Conservation (phyloP, 345 rosid species). For the Lepidium africanum region DNA sequence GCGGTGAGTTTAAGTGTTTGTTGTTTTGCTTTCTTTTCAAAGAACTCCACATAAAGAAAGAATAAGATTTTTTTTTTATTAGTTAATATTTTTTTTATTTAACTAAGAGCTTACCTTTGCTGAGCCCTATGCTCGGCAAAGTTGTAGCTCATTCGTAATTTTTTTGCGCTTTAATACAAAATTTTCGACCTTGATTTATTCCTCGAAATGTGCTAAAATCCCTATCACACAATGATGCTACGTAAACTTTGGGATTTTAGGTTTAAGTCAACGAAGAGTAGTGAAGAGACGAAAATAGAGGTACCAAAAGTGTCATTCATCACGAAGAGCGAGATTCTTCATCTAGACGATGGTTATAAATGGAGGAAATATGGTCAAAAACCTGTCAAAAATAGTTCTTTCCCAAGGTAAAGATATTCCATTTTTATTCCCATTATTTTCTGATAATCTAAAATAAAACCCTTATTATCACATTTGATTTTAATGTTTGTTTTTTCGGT, state of each 20-base stretch:
- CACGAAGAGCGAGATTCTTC: constrained; percentile 90
- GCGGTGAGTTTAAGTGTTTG: constrained; percentile 36
- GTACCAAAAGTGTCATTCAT: constrained; percentile 81
- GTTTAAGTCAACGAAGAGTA: constrained; percentile 52
- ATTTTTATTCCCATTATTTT: background rate
- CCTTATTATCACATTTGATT: background rate
- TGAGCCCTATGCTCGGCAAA: no score
- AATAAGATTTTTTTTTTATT: no score
- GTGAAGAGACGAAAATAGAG: constrained; percentile 54
- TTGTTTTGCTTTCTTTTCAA: no score
- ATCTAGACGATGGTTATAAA: constrained; percentile 84
- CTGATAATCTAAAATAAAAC: background rate
- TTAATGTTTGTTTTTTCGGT: background rate
- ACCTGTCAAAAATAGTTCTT: constrained; percentile 83
- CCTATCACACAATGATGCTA: background rate
- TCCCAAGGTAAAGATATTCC: constrained; percentile 57
- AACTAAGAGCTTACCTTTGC: no score
- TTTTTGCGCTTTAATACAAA: no score
- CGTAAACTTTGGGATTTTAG: constrained; percentile 13
- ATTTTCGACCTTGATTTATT: no score
- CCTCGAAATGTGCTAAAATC: no score
- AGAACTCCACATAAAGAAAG: no score
- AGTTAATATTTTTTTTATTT: no score
- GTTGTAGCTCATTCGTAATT: no score
- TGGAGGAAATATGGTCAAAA: constrained; percentile 99